These are phyloP conservation scores for Colletotrichum noveboracense DNA, from an alignment of 2,329 filamentous ascomycete genomes.

Conservation along the genomic window DNA sequence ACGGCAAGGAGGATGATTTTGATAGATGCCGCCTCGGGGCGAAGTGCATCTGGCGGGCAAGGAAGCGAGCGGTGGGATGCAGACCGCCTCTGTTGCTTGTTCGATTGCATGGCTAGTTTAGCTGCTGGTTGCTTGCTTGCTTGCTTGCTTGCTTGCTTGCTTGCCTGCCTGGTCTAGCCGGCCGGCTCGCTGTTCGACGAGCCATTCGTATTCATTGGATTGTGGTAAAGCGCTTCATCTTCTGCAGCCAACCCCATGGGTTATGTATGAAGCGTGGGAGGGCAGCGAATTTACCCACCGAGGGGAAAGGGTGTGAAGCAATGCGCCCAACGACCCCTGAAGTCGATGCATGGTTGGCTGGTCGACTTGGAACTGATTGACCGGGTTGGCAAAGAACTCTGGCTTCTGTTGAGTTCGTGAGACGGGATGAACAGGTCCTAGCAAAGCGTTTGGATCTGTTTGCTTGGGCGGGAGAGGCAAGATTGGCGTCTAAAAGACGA, in stretches of 20 bases:
- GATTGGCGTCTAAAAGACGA: not conserved
- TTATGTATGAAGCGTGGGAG: not conserved
- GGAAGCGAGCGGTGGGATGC: conserved; percentile 7
- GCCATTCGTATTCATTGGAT: conserved; percentile 2
- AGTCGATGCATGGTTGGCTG: conserved; percentile 6
- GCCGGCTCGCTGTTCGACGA: not conserved
- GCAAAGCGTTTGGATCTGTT: not conserved
- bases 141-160: not conserved
- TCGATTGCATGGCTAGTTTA: not conserved
- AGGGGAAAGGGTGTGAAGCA: conserved; percentile 5
- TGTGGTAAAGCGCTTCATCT: not conserved
- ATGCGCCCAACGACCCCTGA: conserved; percentile 2
- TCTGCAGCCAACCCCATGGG: conserved; percentile 5
- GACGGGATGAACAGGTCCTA: not conserved
- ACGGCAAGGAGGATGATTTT: not conserved
- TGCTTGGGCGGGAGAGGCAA: not conserved
- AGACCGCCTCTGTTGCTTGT: conserved; percentile 2
- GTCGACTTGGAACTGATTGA: not conserved
- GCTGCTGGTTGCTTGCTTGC: not conserved
- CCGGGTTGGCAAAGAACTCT: not conserved
- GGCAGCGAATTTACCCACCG: not conserved
- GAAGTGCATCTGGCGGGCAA: not conserved
- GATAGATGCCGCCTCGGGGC: conserved; percentile 5
- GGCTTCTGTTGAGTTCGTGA: not conserved
- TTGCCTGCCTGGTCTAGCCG: not conserved